Base-by-base conservation (phyloP, 805 yeast species). In the Monosporozyma siamensis region DNA sequence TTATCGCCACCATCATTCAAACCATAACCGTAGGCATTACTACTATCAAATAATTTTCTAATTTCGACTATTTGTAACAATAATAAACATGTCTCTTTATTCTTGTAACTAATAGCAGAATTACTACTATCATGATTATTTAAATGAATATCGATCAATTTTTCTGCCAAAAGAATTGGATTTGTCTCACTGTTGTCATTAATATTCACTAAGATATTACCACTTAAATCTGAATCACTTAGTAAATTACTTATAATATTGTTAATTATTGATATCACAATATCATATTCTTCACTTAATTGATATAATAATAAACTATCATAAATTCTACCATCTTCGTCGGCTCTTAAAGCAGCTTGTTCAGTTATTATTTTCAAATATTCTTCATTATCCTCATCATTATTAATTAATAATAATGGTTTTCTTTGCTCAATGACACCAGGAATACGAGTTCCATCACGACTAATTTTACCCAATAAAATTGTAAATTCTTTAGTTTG, bases 271-370 rank as follows among this genome's bases (percentile, higher is more conserved):
- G 74, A 62, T 7, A 90, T 73, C 11, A 87, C 97, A 24, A 82
- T 79, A 56, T 83, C 82, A 59, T 82, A 82, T 51, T 89, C 95
- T 63, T 85, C 94, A 38, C 95, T 78, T 49, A 90, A 72, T 63
- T 89, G 95, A 59, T 85, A 90, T 42, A 92, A 71, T 44, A 85
- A 68, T 47, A 92, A 73, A 15, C 96, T 85, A 56, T 92, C 97
- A 47, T 81, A 77, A 11, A 78, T 71, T 55, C 95, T 74, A 6
- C 97, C 97, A 54, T 89, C 97, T 51, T 86, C 92, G 54, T 85
- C 92, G 12, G 96, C 95, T 51, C 77, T 78, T 35, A 71, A 71
- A 3, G 97, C 97, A 23, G 95, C 88, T 46, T 77, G 78, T 57
- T 83, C 94, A 3, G 92, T 80, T 34, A 90, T 87, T 45, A 75